Evolutionary conservation across 2,329 filamentous ascomycete species (phyloP), one percentile per base, ranked within the genome.

Genomic region (Scorias spongiosa): DNA sequence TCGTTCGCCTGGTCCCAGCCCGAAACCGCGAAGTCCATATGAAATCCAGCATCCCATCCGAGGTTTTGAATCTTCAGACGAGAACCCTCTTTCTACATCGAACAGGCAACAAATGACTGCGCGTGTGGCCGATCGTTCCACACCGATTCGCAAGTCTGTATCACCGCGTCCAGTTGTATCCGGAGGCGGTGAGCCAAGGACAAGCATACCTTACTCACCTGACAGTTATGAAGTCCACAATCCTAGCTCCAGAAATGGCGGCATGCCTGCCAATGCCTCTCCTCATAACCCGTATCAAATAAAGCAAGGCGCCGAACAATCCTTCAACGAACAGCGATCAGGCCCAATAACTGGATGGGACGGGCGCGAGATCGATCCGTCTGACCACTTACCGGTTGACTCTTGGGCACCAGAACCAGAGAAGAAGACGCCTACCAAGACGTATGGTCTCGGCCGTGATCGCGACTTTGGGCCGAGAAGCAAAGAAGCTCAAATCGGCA

Each of bases 341-440:
- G 79, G 76, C 8, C 84, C 84, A 55, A 85, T 88, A 48, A 78
- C 87, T 43, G 81, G 77, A 1, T 72, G 82, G 49, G 81, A 86
- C 56, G 84, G 84, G 6, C 72, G 80, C 44, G 80, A 86, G 54
- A 74, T 89, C 44, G 84, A 89, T 55, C 84, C 84, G 1, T 85
- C 81, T 0, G 84, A 89, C 59, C 83, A 88, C 56, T 68, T 88
- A 11, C 84, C 84, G 0, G 75, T 85, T 57, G 78, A 84, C 44
- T 76, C 76, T 1, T 87, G 81, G 81, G 82, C 82, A 1, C 81
- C 82, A 0, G 82, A 87, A 54, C 82, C 82, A 0, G 80, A 84
- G 51, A 70, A 72, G 17, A 81, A 79, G 46, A 57, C 54, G 4
- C 58, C 59, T 1, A 54, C 49, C 28, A 61, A 61, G 46, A 56